These are phyloP conservation scores for Trichosporon inkin DNA, from an alignment of 1,284 basidiomycete genomes.

Conservation along the genomic window DNA sequence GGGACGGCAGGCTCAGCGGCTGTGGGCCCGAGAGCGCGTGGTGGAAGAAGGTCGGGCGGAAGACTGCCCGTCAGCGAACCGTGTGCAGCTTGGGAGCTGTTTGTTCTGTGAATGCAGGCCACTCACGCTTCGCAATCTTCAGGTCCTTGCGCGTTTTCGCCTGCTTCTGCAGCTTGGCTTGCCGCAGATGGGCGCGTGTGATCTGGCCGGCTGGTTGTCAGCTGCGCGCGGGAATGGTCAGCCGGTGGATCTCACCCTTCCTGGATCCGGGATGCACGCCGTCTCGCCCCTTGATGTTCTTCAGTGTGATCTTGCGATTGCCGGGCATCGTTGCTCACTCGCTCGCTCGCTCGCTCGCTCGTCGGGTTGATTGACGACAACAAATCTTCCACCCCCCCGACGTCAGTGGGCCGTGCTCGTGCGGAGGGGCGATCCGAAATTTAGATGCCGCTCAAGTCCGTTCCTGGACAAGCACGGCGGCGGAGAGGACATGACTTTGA, in stretches of 20 bases:
- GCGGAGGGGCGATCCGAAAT: not conserved
- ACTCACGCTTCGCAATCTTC: conserved; percentile 34
- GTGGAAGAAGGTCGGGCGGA: conserved; percentile 74
- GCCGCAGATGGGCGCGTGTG: conserved; percentile 65
- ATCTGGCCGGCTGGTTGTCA: conserved; percentile 63
- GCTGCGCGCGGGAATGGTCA: not conserved
- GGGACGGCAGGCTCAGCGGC: conserved; percentile 61
- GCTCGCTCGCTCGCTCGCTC: too few relatives aligned
- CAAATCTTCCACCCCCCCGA: conserved; percentile 13
- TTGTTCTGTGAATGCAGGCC: too few relatives aligned
- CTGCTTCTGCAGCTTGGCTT: conserved; percentile 61
- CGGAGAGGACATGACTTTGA: not conserved
- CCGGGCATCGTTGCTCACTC: conserved; percentile 36
- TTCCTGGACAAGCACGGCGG: not conserved
- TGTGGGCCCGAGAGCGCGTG: conserved; percentile 61
- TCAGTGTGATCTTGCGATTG: conserved; percentile 47
- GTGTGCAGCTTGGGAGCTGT: not conserved
- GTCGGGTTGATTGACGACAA: conserved; percentile 9
- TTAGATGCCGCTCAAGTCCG: conserved; percentile 4
- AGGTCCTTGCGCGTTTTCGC: conserved; percentile 56
- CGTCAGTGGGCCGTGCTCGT: not conserved
- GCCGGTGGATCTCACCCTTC: conserved; percentile 47
- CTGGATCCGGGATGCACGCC: conserved; percentile 48
- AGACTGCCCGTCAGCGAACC: conserved; percentile 53
- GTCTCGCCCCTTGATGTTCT: conserved; percentile 50